A percentile compares a stretch with the other conserved stretches of the same genome.
Conservation (phyloP, 2,329 filamentous ascomycete species). For the Exophiala spinifera region DNA sequence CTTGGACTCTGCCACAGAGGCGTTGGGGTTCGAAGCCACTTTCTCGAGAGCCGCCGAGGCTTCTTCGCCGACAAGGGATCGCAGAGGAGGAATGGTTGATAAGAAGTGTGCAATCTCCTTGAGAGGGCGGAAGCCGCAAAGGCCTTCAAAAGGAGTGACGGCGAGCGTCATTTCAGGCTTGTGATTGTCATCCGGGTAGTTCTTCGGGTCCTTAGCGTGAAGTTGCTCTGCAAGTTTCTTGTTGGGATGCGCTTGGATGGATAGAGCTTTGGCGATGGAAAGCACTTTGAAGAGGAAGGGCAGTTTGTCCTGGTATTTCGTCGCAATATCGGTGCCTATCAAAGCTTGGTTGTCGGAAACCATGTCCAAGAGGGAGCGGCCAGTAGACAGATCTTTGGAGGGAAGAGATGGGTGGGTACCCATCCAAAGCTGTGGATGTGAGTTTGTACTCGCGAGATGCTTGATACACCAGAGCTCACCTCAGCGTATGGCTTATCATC, state of each 20-base stretch:
- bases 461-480: conserved; percentile 48
- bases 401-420: conserved; percentile 95
- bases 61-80: conserved; percentile 64
- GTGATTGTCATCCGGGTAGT: conserved; percentile 99
- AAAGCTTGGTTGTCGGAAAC: conserved; percentile 83
- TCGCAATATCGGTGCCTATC: conserved; percentile 68
- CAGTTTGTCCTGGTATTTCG: conserved; percentile 75
- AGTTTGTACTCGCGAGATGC: neutral
- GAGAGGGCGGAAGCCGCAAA: conserved; percentile 91
- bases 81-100: conserved; percentile 61
- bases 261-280: conserved; percentile 91
- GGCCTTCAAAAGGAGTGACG: conserved; percentile 89
- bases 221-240: conserved; percentile 89
- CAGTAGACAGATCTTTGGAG: conserved; percentile 81
- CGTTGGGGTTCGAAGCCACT: conserved; percentile 53
- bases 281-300: conserved; percentile 98
- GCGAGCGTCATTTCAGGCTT: conserved; percentile 99
- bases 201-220: conserved; percentile 79
- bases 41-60: conserved; percentile 56
- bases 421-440: conserved; percentile 79
- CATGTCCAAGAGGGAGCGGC: conserved; percentile 80
- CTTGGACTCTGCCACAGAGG: conserved; percentile 65
- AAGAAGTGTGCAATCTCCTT: conserved; percentile 84
- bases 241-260: conserved; percentile 95
- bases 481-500: conserved; percentile 92